Evolutionary conservation across 331 rosid genomes (phyloP), one percentile per base, ranked within the genome.

Genomic region (Quercus tomentella): DNA sequence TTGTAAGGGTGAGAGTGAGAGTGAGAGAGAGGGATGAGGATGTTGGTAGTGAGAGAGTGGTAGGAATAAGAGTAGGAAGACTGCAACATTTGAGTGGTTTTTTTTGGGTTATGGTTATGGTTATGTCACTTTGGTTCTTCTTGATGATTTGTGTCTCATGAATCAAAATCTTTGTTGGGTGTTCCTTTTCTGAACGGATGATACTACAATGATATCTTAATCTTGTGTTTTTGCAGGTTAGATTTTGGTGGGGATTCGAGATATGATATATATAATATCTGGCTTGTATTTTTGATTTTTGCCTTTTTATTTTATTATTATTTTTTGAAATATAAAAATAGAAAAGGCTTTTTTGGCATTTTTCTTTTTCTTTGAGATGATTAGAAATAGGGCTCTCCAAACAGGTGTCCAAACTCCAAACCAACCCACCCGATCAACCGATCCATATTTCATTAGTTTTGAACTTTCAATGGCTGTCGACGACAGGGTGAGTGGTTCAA

Each of bases 81-180:
- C 56, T 86, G 87, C 88, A 89, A 86, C 98, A 93, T 93, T 81
- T 79, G 58, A 68, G 57, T 41, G 45, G 45, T 20, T 43, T 18
- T 49, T 49, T 11, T 49, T 49, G 54, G 54, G 1, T 14, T 49
- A 49, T 49, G 54, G 52, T 23, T n/a, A n/a, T n/a, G n/a, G 30
- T 49, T 49, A 10, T 49, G 54, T 49, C 54, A 49, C 16, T 49
- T 12, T 49, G 54, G 54, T 49, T 12, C 54, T 78, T 56, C 54
- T 78, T 51, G 43, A 45, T 25, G 51, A 6, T 4, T 58, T 60
- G 6, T 26, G 52, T 52, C 11, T 22, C 63, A 52, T 56, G 18
- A 18, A 25, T 23, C 30, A 35, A 6, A 35, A 35, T 35, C 41
- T 35, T 30, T 54, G 56, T 18, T 45, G 1, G 65, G 31, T 72